phyloP scores from a whole-genome alignment of 306 rosid species.

The Prunus salicina region DNA sequence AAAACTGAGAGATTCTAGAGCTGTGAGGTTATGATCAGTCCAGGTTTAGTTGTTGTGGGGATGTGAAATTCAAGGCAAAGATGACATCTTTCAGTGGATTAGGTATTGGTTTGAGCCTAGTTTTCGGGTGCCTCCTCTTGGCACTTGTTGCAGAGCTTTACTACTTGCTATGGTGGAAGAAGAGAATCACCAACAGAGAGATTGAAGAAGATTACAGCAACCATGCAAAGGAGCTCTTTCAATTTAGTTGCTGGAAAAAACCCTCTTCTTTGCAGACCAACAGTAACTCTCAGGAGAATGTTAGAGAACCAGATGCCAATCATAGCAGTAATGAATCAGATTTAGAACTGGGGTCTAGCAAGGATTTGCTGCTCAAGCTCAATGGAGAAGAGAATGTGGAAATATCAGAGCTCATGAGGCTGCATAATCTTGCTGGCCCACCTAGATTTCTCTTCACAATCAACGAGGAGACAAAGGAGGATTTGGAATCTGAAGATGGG shows the following conservation, averaged over 20 bases:
- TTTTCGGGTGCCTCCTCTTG: conserved; percentile 62
- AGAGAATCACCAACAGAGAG: conserved; percentile 44
- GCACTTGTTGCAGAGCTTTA: conserved; percentile 68
- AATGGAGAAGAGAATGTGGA: conserved; percentile 65
- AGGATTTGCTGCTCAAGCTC: conserved; percentile 43
- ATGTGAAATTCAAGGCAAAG: conserved; percentile 40
- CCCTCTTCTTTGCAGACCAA: conserved; percentile 21
- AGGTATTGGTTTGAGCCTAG: conserved; percentile 57
- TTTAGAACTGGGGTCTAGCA: conserved; percentile 46
- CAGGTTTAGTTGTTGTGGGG: conserved; percentile 14
- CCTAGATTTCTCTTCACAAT: conserved; percentile 89
- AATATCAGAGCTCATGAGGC: conserved; percentile 69
- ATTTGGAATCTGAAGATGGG: conserved; percentile 83
- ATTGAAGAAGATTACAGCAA: conserved; percentile 35
- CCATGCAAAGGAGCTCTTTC: conserved; percentile 43
- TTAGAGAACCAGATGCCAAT: conserved; percentile 24
- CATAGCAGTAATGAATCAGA: conserved; percentile 31
- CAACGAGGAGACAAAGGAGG: conserved; percentile 83
- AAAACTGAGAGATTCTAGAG: neutral
- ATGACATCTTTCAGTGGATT: conserved; percentile 53
- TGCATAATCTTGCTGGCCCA: conserved; percentile 82
- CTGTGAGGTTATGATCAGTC: conserved; percentile 8
- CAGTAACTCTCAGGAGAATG: conserved; percentile 6
- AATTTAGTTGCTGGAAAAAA: conserved; percentile 48
- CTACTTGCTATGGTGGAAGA: conserved; percentile 81